These are phyloP conservation scores for Termitomyces sp. DNA, from an alignment of 768 basidiomycete genomes.

Conservation along the genomic window DNA sequence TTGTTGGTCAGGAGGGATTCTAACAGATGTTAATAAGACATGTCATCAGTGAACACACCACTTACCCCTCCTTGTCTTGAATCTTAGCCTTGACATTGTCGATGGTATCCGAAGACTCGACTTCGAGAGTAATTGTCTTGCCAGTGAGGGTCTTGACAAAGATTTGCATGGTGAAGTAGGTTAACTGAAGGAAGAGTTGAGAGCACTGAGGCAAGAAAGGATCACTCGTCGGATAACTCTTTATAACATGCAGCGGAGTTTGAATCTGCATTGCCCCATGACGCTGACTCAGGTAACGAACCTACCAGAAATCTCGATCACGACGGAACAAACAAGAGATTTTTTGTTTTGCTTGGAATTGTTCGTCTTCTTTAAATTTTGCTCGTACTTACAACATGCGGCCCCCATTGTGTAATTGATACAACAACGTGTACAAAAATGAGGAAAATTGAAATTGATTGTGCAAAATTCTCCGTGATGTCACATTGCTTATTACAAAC, in stretches of 20 bases:
- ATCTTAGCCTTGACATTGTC: conserved; percentile 79
- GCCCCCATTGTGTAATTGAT: neutral
- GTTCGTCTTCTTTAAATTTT: neutral
- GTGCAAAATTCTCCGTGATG: neutral
- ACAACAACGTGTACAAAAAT: neutral
- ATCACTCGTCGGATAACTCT: neutral
- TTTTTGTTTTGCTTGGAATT: neutral
- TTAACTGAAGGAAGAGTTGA: neutral
- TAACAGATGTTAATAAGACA: conserved; percentile 18
- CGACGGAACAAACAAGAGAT: neutral
- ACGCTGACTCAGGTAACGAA: conserved; percentile 12
- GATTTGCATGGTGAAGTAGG: conserved; percentile 33
- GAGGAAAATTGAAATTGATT: neutral
- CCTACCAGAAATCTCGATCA: conserved; percentile 33
- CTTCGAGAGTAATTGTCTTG: conserved; percentile 76
- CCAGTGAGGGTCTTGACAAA: conserved; percentile 58
- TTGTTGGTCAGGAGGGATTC: conserved; percentile 76
- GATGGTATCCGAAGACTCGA: conserved; percentile 67
- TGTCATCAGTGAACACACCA: neutral
- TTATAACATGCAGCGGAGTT: conserved; percentile 35
- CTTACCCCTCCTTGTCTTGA: conserved; percentile 81
- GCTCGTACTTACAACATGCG: neutral
- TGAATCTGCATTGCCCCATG: conserved; percentile 26
- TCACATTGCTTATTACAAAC: neutral
- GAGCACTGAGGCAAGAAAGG: neutral